Conservation (phyloP, 2,329 filamentous ascomycete species). For the Phyllosticta citriasiana region DNA sequence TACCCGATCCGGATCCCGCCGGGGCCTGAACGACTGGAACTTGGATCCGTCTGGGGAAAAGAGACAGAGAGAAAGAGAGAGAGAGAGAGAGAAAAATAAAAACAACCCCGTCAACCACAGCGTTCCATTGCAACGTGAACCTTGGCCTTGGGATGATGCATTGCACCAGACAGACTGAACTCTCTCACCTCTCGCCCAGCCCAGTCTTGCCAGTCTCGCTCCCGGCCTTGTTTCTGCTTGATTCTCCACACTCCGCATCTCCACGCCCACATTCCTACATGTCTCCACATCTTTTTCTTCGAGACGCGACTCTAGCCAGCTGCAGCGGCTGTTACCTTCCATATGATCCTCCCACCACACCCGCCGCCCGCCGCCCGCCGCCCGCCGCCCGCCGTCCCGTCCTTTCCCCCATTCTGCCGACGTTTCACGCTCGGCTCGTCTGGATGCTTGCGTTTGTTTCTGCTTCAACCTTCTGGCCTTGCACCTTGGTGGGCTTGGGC, state of each 20-base stretch:
- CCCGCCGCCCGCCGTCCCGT: not conserved
- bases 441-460: not conserved
- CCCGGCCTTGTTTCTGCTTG: too few relatives aligned
- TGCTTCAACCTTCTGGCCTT: not conserved
- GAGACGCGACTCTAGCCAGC: not conserved
- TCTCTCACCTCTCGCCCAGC: not conserved
- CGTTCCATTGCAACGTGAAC: not conserved
- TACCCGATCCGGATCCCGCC: not conserved
- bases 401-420: not conserved
- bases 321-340: not conserved
- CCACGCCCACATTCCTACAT: too few relatives aligned
- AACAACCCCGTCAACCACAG: conserved; percentile 18
- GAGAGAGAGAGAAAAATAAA: conserved; percentile 29
- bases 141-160: not conserved
- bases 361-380: not conserved
- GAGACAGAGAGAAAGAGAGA: conserved; percentile 1
- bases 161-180: not conserved
- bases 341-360: not conserved
- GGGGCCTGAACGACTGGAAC: not conserved
- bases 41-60: conserved; percentile 19
- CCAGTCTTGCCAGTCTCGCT: not conserved
- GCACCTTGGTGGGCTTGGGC: not conserved
- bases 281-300: not conserved
- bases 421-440: not conserved
- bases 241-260: too few relatives aligned